phyloP scores from a whole-genome alignment of 1,284 basidiomycete species.

The Calocybe gambosa region DNA sequence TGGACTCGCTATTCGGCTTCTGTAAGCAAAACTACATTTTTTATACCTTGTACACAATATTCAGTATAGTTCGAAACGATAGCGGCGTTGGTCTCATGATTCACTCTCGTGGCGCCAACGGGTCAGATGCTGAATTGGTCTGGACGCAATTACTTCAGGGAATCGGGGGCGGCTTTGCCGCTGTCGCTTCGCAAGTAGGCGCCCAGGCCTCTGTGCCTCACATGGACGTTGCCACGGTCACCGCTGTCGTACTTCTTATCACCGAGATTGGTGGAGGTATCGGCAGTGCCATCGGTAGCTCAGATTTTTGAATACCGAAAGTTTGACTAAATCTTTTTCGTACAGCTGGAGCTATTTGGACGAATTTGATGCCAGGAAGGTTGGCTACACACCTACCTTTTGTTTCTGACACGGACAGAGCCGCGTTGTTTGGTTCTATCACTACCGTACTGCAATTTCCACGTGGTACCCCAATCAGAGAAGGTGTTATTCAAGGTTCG shows the following conservation, averaged over 20 bases:
- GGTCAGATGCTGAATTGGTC: conserved; percentile 54
- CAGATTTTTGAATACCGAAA: not conserved
- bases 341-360: conserved; percentile 54
- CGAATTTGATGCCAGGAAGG: conserved; percentile 51
- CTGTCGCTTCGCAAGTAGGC: conserved; percentile 64
- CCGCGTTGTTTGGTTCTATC: conserved; percentile 46
- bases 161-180: conserved; percentile 73
- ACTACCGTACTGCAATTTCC: conserved; percentile 38
- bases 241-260: conserved; percentile 74
- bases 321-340: not conserved
- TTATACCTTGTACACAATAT: not conserved
- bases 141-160: conserved; percentile 75
- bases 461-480: conserved; percentile 45
- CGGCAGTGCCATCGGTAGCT: conserved; percentile 56
- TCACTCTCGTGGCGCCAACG: conserved; percentile 59
- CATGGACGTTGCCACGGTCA: conserved; percentile 74
- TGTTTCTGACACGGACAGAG: conserved; percentile 29
- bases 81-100: conserved; percentile 72
- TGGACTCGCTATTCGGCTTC: conserved; percentile 64
- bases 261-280: conserved; percentile 75
- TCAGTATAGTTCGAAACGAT: not conserved
- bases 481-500: conserved; percentile 50
- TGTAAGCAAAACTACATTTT: conserved; percentile 18
- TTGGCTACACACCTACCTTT: conserved; percentile 49
- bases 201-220: conserved; percentile 78